A percentile compares a stretch with the other conserved stretches of the same genome.
Conservation (phyloP, 257 asterid genomes). For the Penstemon barbatus region DNA sequence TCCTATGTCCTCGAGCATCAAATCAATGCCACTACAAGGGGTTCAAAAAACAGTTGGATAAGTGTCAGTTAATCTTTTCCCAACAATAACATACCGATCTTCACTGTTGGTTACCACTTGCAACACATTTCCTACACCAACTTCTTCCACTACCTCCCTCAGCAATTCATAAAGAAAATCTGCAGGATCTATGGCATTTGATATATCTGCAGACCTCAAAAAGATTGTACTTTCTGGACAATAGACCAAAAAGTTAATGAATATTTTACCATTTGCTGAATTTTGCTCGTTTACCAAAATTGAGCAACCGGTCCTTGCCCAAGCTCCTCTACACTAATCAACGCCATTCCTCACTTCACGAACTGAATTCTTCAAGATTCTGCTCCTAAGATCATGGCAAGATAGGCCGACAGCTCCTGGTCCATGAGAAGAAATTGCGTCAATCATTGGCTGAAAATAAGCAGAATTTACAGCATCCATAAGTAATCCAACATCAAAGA, state of each 20-base stretch:
- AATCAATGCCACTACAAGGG: slow-evolving; percentile 86
- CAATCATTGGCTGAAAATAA: slow-evolving; percentile 88
- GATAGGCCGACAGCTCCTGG: slow-evolving; percentile 63
- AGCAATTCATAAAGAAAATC: slow-evolving; percentile 67
- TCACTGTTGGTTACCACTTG: slow-evolving; percentile 79
- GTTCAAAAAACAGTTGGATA: slow-evolving; percentile 83
- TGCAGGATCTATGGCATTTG: slow-evolving; percentile 50
- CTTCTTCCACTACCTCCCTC: slow-evolving; percentile 77
- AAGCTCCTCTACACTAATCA: slow-evolving; percentile 54
- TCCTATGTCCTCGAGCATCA: slow-evolving; percentile 74
- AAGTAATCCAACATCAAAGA: slow-evolving; percentile 74
- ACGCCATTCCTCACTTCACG: slow-evolving; percentile 69
- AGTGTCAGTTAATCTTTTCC: slow-evolving; percentile 65
- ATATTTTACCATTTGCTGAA: slow-evolving; percentile 62
- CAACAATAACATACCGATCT: slow-evolving; percentile 69
- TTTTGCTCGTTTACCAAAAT: slow-evolving; percentile 74
- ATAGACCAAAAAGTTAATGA: slow-evolving; percentile 55
- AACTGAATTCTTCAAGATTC: slow-evolving; percentile 66
- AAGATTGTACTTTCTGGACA: slow-evolving; percentile 72
- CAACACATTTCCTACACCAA: slow-evolving; percentile 73
- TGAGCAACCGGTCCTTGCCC: slow-evolving; percentile 82
- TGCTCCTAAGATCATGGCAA: slow-evolving; percentile 73
- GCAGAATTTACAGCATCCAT: slow-evolving; percentile 73
- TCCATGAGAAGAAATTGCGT: slow-evolving; percentile 73
- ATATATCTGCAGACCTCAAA: slow-evolving; percentile 71